Conservation (phyloP, 176 grass and related monocot species). For the Miscanthus lutarioriparius region DNA sequence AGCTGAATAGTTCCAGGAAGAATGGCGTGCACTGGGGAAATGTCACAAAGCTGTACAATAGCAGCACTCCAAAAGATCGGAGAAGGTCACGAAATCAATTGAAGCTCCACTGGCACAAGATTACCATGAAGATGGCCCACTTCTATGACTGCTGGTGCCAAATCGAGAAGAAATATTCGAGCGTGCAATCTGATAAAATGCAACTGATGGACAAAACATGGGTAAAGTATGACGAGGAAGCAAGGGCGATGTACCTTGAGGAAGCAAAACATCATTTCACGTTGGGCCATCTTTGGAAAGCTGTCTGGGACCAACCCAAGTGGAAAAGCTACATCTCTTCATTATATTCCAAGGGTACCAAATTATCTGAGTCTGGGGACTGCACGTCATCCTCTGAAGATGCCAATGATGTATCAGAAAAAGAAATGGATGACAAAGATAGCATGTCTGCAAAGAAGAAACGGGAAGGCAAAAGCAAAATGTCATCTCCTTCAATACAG, state of each 20-base stretch:
- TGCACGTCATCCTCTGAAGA: constrained; percentile 34
- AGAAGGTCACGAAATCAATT: constrained; percentile 28
- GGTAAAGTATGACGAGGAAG: constrained; percentile 31
- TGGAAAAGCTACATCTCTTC: constrained; percentile 43
- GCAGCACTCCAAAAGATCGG: constrained; percentile 29
- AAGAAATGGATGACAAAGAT: constrained; percentile 21
- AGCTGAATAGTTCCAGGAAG: constrained; percentile 29
- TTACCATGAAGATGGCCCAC: constrained; percentile 33
- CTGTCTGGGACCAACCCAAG: constrained; percentile 39
- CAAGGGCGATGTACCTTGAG: constrained; percentile 27
- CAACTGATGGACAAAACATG: constrained; percentile 44
- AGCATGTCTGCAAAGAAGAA: constrained; percentile 5
- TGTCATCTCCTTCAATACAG: constrained; percentile 13
- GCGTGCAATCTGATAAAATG: constrained; percentile 28
- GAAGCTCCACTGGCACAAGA: constrained; percentile 34
- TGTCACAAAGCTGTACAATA: constrained; percentile 29
- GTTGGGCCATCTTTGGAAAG: constrained; percentile 33
- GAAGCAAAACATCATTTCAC: constrained; percentile 33
- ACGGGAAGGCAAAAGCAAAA: constrained; percentile 12
- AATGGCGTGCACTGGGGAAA: constrained; percentile 16
- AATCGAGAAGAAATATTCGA: constrained; percentile 33
- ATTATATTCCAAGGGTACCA: constrained; percentile 15
- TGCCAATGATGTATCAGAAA: constrained; percentile 22
- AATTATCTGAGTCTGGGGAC: constrained; percentile 16
- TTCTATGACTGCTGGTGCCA: constrained; percentile 41